Base-by-base conservation (phyloP, 495 filamentous ascomycete genomes). In the Trichocladium uniseriatum region DNA sequence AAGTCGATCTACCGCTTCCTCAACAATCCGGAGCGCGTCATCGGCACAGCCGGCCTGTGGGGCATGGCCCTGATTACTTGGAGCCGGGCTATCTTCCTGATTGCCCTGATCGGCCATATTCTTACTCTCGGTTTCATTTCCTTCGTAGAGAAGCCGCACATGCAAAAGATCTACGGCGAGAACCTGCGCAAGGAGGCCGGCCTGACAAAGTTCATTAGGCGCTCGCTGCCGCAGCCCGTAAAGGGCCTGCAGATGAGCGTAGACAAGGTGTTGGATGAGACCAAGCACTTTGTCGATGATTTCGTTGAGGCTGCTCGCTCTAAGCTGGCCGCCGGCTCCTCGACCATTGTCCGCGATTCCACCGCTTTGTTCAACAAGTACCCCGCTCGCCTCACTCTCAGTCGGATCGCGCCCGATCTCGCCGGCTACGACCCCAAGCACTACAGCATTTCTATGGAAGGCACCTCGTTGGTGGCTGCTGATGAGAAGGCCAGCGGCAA, bases 1-100 rank as follows among this genome's bases (percentile, higher is more conserved):
- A 87, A 83, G 54, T 94, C 92, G 43, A 98, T 98, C 57, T 98
- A 98, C 63, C 89, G 92, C 50, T 98, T 87, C 69, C 71, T 98
- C 49, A 98, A 98, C 72, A 97, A 97, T 61, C 92, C 92, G 0
- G 92, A 98, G 65, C 83, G 92, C 52, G 80, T 97, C 28, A 78
- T 98, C 49, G 92, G 92, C 41, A 81, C 92, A 1, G 92, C 94
- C 10, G 92, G 91, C n/a, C 76, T 97, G 16, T 98, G 91, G 91
- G 92, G 92, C 44, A 81, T 89, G 20, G 92, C 88, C 18, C 76
- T 97, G 48, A 94, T 97, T 55, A 94, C 91, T 9, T 84, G 84
- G 68, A 96, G 87, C 63, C 76, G 78, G 27, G 72, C 84, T 9
- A 81, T 97, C 52, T 89, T 94, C 57, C 78, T 83, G 63, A 70